phyloP scores from a whole-genome alignment of 2,329 filamentous ascomycete species.

The Monascus ruber region DNA sequence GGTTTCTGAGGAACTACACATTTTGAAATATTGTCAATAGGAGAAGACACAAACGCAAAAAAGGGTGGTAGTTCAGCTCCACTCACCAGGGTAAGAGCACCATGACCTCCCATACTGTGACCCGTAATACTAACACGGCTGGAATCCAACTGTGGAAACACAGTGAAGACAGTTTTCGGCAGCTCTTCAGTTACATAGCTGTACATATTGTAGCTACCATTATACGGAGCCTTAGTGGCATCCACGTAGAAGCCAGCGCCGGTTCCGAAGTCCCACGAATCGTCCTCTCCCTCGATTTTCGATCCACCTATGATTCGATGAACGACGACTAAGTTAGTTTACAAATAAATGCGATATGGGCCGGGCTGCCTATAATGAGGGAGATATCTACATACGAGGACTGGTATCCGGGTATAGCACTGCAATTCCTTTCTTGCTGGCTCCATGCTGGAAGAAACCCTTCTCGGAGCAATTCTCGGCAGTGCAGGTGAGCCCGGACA shows the following conservation, averaged over 20 bases:
- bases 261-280: constrained; percentile 80
- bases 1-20: constrained; percentile 68
- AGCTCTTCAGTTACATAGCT: constrained; percentile 82
- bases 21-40: neutral
- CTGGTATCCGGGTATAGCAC: constrained; percentile 92
- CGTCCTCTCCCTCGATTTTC: constrained; percentile 71
- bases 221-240: constrained; percentile 64
- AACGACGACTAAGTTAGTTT: neutral
- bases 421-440: constrained; percentile 72
- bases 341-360: neutral
- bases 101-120: constrained; percentile 96
- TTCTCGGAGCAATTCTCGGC: constrained; percentile 67
- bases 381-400: constrained; percentile 48
- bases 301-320: constrained; percentile 49
- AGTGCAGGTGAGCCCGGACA: constrained; percentile 89
- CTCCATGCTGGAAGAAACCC: constrained; percentile 83
- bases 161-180: constrained; percentile 60
- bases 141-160: constrained; percentile 61
- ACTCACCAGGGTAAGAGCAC: constrained; percentile 66
- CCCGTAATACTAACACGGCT: constrained; percentile 71
- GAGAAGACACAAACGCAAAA: too few species aligned
- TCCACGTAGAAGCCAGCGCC: constrained; percentile 94
- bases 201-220: constrained; percentile 83
- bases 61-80: too few species aligned
- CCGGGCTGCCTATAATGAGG: neutral